Conservation (phyloP, 2,329 filamentous ascomycete genomes). For the Venturia nashicola region DNA sequence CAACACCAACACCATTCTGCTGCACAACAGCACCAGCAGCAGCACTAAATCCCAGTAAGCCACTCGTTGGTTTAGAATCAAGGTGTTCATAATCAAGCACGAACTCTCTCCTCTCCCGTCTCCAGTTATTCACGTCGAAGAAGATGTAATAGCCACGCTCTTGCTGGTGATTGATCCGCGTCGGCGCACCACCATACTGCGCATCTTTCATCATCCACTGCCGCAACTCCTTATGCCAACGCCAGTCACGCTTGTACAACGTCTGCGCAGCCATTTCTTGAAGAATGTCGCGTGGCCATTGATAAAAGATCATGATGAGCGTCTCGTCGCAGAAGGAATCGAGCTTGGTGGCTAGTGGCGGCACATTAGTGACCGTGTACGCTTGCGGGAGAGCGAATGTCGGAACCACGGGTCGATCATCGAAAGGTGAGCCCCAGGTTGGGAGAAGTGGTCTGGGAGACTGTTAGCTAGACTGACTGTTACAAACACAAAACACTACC, state of each 20-base stretch:
- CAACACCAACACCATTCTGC: background rate
- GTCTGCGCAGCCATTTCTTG: slow-evolving; percentile 55
- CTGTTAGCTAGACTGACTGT: background rate
- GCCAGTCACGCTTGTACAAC: slow-evolving; percentile 40
- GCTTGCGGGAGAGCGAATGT: slow-evolving; percentile 51
- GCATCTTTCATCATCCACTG: slow-evolving; percentile 45
- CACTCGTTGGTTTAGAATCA: slow-evolving; percentile 28
- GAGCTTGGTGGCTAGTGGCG: slow-evolving; percentile 46
- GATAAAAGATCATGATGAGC: slow-evolving; percentile 59
- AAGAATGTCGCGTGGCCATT: slow-evolving; percentile 50
- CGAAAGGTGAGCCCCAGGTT: slow-evolving; percentile 42
- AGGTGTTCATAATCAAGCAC: slow-evolving; percentile 40
- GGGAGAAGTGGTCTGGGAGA: background rate
- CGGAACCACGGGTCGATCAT: slow-evolving; percentile 46
- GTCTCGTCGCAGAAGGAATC: slow-evolving; percentile 51
- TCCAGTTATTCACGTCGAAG: slow-evolving; percentile 41
- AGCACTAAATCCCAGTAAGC: background rate
- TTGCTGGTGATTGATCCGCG: slow-evolving; percentile 32
- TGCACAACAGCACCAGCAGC: background rate
- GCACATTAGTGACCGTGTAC: slow-evolving; percentile 55
- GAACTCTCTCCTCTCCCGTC: slow-evolving; percentile 39
- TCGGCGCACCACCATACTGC: slow-evolving; percentile 24
- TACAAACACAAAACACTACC: slow-evolving; percentile 16
- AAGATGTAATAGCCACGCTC: slow-evolving; percentile 43
- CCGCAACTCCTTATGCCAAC: slow-evolving; percentile 41